Conservation (phyloP, 2,329 filamentous ascomycete species). For the Fusarium mangiferae region DNA sequence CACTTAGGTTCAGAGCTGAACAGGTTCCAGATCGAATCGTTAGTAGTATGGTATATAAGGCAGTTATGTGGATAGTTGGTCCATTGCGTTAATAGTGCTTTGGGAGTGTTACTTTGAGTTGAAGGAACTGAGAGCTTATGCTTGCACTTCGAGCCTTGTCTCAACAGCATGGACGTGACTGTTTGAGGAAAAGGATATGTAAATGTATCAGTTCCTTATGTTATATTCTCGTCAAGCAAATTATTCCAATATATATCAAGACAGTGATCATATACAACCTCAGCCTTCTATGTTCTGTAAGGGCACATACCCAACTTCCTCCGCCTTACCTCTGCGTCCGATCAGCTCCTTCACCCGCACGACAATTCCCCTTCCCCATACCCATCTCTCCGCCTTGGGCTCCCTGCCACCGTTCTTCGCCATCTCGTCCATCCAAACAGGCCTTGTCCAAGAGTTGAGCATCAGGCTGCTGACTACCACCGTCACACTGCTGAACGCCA, state of each 20-base stretch:
- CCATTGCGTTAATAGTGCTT: background rate
- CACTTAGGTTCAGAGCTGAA: no score
- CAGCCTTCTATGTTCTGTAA: slow-evolving; percentile 44
- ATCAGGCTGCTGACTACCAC: slow-evolving; percentile 87
- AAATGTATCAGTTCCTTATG: no score
- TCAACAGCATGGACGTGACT: background rate
- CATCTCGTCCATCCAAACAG: slow-evolving; percentile 84
- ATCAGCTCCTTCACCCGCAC: slow-evolving; percentile 56
- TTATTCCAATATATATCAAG: background rate
- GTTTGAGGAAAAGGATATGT: no score
- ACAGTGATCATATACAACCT: fast-evolving
- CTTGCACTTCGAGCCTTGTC: background rate
- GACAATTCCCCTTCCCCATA: slow-evolving; percentile 53
- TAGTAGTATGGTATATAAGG: no score
- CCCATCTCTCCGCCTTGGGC: background rate
- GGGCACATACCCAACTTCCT: slow-evolving; percentile 69
- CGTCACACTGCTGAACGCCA: slow-evolving; percentile 90
- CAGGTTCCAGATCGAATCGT: no score
- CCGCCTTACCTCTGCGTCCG: slow-evolving; percentile 50
- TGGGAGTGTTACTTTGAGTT: background rate
- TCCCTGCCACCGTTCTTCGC: slow-evolving; percentile 48
- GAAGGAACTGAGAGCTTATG: background rate
- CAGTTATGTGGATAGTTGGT: no score
- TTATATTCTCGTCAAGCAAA: no score
- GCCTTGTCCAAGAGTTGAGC: slow-evolving; percentile 86